A percentile compares a stretch with the other conserved stretches of the same genome.
These are phyloP conservation scores for Lolium multiflorum DNA, from an alignment of 176 grass and related monocot genomes.

Conservation along the genomic window DNA sequence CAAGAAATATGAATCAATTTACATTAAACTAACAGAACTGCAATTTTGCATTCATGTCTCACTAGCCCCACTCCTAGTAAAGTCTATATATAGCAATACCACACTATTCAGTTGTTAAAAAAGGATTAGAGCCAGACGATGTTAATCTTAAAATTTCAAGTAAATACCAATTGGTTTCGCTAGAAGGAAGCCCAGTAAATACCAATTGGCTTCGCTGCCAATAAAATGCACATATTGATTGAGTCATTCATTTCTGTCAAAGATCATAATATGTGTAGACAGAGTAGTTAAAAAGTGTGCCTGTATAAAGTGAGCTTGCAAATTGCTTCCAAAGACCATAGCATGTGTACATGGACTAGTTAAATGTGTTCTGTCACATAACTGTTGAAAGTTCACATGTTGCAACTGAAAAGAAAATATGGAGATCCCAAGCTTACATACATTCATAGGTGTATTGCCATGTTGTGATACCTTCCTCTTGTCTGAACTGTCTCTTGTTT, in stretches of 20 bases:
- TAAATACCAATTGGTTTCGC: constrained; percentile 10
- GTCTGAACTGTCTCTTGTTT: constrained; percentile 20
- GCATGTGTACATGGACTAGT: constrained; percentile 6
- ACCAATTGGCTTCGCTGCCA: neutral
- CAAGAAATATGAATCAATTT: neutral
- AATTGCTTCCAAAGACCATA: neutral
- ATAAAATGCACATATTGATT: neutral
- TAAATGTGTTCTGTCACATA: neutral
- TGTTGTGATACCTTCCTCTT: neutral
- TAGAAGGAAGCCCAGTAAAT: neutral
- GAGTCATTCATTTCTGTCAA: neutral
- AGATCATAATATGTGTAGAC: neutral
- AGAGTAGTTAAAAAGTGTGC: constrained; percentile 20
- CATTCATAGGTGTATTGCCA: neutral
- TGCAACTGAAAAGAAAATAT: neutral
- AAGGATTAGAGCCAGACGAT: neutral
- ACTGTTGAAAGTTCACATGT: neutral
- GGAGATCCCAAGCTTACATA: neutral
- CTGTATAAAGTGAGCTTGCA: neutral
- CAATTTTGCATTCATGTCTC: neutral
- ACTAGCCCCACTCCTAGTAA: neutral
- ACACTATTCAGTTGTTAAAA: neutral
- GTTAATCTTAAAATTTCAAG: neutral
- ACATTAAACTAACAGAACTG: constrained; percentile 10
- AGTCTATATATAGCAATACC: neutral